Evolutionary conservation across 805 yeast species (phyloP).

Genomic region (Lipomyces starkeyi): DNA sequence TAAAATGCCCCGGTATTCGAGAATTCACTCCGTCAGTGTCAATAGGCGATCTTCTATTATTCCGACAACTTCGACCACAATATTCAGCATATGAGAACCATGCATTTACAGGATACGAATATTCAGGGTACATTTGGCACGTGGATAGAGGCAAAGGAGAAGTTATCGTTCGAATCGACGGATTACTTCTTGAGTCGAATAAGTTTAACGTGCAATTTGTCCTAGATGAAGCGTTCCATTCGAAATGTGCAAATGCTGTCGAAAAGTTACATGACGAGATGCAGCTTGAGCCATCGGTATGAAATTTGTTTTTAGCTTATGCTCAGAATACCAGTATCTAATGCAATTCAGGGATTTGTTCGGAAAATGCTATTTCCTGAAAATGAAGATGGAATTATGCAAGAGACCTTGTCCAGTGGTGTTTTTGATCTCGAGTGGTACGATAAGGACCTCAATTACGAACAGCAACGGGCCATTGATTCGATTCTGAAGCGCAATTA

Average conservation of each 20-base stretch:
- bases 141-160: constrained; percentile 28
- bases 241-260: constrained; percentile 14
- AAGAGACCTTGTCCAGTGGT: constrained; percentile 22
- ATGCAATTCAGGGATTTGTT: constrained; percentile 18
- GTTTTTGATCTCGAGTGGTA: constrained; percentile 25
- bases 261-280: constrained; percentile 16
- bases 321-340: neutral
- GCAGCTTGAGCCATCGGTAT: constrained; percentile 5
- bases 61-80: constrained; percentile 32
- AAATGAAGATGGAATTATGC: constrained; percentile 23
- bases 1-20: constrained; percentile 32
- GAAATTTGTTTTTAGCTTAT: neutral
- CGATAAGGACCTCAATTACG: constrained; percentile 29
- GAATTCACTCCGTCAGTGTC: constrained; percentile 33
- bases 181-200: constrained; percentile 22
- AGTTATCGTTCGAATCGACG: constrained; percentile 28
- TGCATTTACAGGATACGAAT: constrained; percentile 29
- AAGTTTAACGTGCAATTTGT: constrained; percentile 29
- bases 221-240: constrained; percentile 11
- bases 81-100: constrained; percentile 15
- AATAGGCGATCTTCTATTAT: constrained; percentile 26
- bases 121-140: constrained; percentile 31
- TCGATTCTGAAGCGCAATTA: constrained; percentile 26
- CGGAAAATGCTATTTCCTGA: constrained; percentile 32
- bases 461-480: constrained; percentile 33